Evolutionary conservation across 2,329 filamentous ascomycete species (phyloP).

Genomic region (Penicillium sp.): DNA sequence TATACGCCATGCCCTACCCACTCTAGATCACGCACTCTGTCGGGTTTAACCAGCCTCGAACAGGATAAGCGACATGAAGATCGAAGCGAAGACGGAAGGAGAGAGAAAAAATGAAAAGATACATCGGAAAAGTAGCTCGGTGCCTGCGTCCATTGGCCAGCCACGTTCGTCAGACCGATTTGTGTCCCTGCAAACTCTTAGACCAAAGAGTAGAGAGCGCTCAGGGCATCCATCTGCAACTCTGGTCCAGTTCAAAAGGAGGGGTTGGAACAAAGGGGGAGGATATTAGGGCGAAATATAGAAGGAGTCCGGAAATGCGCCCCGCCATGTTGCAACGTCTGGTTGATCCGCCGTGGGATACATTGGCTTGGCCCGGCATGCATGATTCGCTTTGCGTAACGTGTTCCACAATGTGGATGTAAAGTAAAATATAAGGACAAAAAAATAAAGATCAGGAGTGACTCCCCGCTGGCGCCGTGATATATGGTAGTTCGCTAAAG

Average conservation of each 20-base stretch:
- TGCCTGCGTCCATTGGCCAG: conserved; percentile 23
- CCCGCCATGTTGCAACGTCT: conserved; percentile 10
- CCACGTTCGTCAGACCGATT: conserved; percentile 16
- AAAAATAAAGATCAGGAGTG: neutral
- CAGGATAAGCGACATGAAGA: conserved; percentile 1
- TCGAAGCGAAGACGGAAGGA: neutral
- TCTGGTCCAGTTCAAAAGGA: conserved; percentile 11
- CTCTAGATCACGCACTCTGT: neutral
- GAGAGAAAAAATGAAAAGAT: neutral
- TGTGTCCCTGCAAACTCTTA: conserved; percentile 5
- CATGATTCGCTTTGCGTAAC: conserved; percentile 12
- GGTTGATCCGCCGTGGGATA: conserved; percentile 9
- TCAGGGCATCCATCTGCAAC: conserved; percentile 9
- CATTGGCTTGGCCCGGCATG: conserved; percentile 2
- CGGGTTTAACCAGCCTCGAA: neutral
- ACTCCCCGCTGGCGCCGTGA: conserved; percentile 10
- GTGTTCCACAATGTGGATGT: conserved; percentile 9
- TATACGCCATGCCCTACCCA: neutral
- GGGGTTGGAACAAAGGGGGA: conserved; percentile 4
- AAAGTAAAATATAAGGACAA: neutral
- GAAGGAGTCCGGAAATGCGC: conserved; percentile 3
- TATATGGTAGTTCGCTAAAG: conserved; percentile 19
- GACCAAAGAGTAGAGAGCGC: neutral
- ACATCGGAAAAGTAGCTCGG: conserved; percentile 4
- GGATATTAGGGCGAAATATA: neutral